Evolutionary conservation across 805 yeast species (phyloP), one percentile per base, ranked within the genome.

Genomic region (Starmerella vitae): DNA sequence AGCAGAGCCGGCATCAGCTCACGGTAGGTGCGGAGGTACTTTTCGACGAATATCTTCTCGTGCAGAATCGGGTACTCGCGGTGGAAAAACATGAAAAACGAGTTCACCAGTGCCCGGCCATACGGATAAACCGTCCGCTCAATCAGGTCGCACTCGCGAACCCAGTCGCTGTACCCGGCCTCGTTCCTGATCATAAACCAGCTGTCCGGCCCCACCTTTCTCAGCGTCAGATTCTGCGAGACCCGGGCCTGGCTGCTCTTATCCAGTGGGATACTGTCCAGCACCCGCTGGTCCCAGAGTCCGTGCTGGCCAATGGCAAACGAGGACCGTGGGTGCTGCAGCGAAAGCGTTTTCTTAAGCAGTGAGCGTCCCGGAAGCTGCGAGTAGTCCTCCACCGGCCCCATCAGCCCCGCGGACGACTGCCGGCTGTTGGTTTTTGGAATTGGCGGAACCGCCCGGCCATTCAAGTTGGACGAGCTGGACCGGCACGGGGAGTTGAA

Each of bases 31-130:
- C 97, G 65, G 2, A 86, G 65, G 56, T 86, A 88, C 56, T 88
- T 88, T 52, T 88, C 97, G 45, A 88, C 55, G 51, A 88, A 91
- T 5, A 88, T 95, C 51, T 79, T 75, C 53, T 85, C 88, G 59
- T 91, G 96, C 37, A 88, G 60, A 9, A 88, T 77, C 0, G 97
- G 98, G 59, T 83, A 83, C 3, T 83, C 76, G 0, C 96, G 96
- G 53, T 88, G 97, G 25, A 86, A 76, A 14, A 81, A 72, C 46
- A 85, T 71, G 61, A 85, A 85, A 54, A 83, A 85, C 15, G 82
- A 66, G 49, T 82, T 84, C 20, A 63, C 57, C 10, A 62, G 53
- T 1, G 77, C 72, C 46, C 77, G 80, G 1, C 97, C 97, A 58
- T 84, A 85, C 0, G 98, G 97, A n/a, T 88, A 78, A 15, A 88